Conservation (phyloP, 305 asterid genomes). For the Fraxinus paxiana region DNA sequence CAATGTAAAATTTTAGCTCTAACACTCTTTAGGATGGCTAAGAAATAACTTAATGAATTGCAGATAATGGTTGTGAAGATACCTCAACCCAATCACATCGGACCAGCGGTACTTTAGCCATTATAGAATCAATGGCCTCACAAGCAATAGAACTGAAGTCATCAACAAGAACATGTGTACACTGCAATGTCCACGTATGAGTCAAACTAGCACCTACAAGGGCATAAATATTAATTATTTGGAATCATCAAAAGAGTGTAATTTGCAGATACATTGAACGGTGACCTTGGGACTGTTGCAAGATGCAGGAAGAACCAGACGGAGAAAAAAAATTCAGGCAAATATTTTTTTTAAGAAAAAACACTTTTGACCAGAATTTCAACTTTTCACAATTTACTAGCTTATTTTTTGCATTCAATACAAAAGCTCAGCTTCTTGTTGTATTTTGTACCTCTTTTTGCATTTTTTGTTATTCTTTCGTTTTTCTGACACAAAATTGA, state of each 20-base stretch:
- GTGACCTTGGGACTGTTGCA: background rate
- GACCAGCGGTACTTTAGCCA: constrained; percentile 56
- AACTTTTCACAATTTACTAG: background rate
- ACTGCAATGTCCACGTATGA: constrained; percentile 56
- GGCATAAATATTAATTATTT: constrained; percentile 19
- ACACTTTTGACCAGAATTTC: background rate
- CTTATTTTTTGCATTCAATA: background rate
- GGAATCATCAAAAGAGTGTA: constrained; percentile 10
- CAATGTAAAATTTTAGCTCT: background rate
- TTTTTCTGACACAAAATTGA: background rate
- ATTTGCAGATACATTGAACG: background rate
- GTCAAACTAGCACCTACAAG: constrained; percentile 58
- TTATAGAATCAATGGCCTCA: constrained; percentile 58
- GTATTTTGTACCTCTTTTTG: background rate
- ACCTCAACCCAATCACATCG: constrained; percentile 76
- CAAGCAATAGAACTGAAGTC: constrained; percentile 47
- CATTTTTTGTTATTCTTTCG: background rate
- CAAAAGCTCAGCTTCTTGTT: background rate
- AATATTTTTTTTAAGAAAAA: background rate
- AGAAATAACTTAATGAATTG: background rate
- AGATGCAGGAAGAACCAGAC: background rate
- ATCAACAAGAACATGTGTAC: constrained; percentile 80
- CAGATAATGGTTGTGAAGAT: constrained; percentile 22
- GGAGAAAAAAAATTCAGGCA: background rate
- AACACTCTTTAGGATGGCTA: background rate